Base-by-base conservation (phyloP, 306 rosid genomes). In the Arachis stenosperma region DNA sequence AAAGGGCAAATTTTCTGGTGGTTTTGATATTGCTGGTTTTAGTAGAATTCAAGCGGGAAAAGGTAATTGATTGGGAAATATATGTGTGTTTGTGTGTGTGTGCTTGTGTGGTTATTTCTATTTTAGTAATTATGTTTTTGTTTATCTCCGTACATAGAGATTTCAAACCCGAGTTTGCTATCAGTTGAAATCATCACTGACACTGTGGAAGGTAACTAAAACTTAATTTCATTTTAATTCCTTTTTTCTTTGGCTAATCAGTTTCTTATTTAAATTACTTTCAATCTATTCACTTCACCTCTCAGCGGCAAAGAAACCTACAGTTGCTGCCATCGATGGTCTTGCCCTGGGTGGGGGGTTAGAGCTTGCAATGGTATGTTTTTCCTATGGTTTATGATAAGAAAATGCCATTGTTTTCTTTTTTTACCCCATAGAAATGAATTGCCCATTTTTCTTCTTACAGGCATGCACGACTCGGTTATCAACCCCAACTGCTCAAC, bases 281-380 rank as follows among this genome's bases (percentile, higher is more conserved):
- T 75, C 69, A 75, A 29, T 60, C 53, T 15, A 17, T 54, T 83
- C 64, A 44, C 64, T 72, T 66, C 73, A 44, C 69, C 65, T 86
- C 61, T 78, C 84, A 93, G 98, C 91, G 42, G 71, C 96, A 55
- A 85, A 76, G 88, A 93, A 93, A 47, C 98, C 98, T 13, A 84
- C 93, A 4, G 97, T 93, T 74, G 98, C 98, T 63, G 96, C 98
- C 74, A 89, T 93, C 71, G 98, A 93, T 82, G 98, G 98, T 64
- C 94, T 91, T 74, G 98, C 98, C 76, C 81, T 93, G 72, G 98
- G 98, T 74, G 98, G 98, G 80, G 98, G 98, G 12, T 83, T 93
- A 83, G 98, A 93, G 88, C 76, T 93, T 75, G 96, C 98, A 66
- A 93, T 93, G 98, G 97, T 93, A 88, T 59, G 87, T 64, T n/a